Base-by-base conservation (phyloP, 164 flowering plant genomes). In the Macadamia tetraphylla region DNA sequence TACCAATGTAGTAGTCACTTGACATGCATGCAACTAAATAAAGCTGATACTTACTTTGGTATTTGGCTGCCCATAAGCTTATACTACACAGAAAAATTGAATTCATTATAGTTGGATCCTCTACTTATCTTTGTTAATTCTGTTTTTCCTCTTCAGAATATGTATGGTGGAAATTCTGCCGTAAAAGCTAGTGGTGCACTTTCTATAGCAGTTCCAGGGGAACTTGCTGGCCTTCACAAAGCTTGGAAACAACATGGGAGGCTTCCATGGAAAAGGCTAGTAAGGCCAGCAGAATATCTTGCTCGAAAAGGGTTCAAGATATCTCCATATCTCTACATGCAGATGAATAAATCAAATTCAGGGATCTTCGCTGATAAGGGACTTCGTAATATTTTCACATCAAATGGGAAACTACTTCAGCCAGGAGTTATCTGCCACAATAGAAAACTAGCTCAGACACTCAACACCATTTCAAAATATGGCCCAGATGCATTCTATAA, bases 161-260 rank as follows among this genome's bases (percentile, higher is more conserved):
- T 88, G 90, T 86, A 83, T 70, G 71, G 44, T 17, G 74, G 76
- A 58, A 81, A 83, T 69, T 61, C 70, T 58, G 29, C 73, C 43
- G 31, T 55, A 12, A 86, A 85, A 23, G 23, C 23, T 23, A 23
- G 23, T 23, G 23, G 23, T 23, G 23, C 23, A 23, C 23, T 23
- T 23, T 23, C 23, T 23, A 23, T 23, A 23, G 23, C 23, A 23
- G 23, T 23, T 23, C 23, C 23, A 23, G 23, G 87, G 18, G 86
- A 87, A 63, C 69, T 86, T 6, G 87, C 85, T 17, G 90, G 92
- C 53, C 85, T 89, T 42, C 67, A 77, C 29, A 17, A 77, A 63
- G 88, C 86, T 15, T 89, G 94, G 92, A 68, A 76, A 62, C 74
- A 73, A 63, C 69, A 84, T 66, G 90, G 90, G 4, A 73, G 63